These are phyloP conservation scores for Hypoxylon crocopeplum DNA, from an alignment of 495 filamentous ascomycete species.

Conservation along the genomic window DNA sequence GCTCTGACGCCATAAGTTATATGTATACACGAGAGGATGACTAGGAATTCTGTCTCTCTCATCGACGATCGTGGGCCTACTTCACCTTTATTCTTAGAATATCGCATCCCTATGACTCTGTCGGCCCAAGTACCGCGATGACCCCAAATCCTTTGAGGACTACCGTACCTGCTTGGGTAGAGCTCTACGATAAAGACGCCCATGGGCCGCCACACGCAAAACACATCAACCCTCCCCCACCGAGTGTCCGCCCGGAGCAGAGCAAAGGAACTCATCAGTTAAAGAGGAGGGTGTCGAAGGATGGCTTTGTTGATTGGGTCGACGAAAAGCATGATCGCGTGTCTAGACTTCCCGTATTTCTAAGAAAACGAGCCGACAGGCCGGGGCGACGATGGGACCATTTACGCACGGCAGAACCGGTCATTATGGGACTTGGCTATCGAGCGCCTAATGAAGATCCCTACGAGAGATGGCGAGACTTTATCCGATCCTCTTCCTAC, in stretches of 20 bases:
- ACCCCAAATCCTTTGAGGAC: constrained; percentile 41
- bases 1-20: constrained; percentile 16
- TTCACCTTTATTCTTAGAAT: constrained; percentile 28
- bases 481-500: constrained; percentile 58
- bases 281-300: constrained; percentile 56
- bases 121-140: constrained; percentile 29
- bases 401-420: constrained; percentile 59
- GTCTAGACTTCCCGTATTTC: constrained; percentile 41
- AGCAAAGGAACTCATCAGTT: constrained; percentile 36
- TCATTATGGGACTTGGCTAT: constrained; percentile 58
- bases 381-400: constrained; percentile 64
- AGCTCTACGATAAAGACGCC: constrained; percentile 39
- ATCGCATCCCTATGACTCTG: constrained; percentile 29
- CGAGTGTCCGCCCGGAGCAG: constrained; percentile 37
- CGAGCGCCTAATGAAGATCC: constrained; percentile 39
- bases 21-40: constrained; percentile 30
- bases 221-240: constrained; percentile 28
- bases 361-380: constrained; percentile 42
- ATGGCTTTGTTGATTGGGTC: constrained; percentile 60
- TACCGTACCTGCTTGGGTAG: constrained; percentile 43
- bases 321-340: constrained; percentile 41
- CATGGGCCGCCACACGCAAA: constrained; percentile 29
- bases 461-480: constrained; percentile 56
- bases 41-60: constrained; percentile 13
- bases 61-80: constrained; percentile 15